Percentiles rank a stretch among this genome's conserved stretches.
phyloP scores from a whole-genome alignment of 163 green algal species.

The Smithsoniella earleae region DNA sequence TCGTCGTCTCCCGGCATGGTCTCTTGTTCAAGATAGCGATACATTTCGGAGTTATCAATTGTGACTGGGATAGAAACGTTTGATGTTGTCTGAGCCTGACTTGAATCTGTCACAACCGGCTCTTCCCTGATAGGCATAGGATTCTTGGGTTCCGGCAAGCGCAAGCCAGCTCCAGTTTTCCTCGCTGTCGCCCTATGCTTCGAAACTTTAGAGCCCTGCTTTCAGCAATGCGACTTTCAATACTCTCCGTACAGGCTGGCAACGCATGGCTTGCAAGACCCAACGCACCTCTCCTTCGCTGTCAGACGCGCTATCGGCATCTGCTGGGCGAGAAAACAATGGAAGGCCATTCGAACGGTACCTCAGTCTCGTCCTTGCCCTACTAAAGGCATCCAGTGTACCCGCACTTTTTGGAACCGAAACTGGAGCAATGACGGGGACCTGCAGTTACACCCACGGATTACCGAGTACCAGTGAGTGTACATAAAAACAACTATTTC shows the following conservation, averaged over 20 bases:
- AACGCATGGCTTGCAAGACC: background rate
- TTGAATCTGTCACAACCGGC: background rate
- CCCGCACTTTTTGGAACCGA: background rate
- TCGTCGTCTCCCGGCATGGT: background rate
- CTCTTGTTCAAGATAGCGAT: background rate
- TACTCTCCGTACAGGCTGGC: background rate
- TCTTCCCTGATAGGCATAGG: background rate
- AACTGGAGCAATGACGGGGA: background rate
- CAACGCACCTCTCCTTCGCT: background rate
- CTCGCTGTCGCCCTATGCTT: background rate
- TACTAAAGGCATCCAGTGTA: background rate
- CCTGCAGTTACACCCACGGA: no score
- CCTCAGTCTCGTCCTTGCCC: background rate
- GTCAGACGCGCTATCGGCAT: background rate
- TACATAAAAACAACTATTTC: constrained; percentile 7
- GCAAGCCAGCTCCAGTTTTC: background rate
- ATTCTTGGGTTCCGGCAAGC: background rate
- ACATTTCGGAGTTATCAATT: constrained; percentile 13
- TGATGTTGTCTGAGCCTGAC: background rate
- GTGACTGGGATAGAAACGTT: background rate
- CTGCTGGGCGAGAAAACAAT: constrained; percentile 6
- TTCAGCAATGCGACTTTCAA: background rate
- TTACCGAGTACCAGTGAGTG: background rate
- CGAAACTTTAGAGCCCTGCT: background rate
- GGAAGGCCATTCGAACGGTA: background rate